Evolutionary conservation across 306 rosid species (phyloP).

Genomic region (Trifolium subterraneum): DNA sequence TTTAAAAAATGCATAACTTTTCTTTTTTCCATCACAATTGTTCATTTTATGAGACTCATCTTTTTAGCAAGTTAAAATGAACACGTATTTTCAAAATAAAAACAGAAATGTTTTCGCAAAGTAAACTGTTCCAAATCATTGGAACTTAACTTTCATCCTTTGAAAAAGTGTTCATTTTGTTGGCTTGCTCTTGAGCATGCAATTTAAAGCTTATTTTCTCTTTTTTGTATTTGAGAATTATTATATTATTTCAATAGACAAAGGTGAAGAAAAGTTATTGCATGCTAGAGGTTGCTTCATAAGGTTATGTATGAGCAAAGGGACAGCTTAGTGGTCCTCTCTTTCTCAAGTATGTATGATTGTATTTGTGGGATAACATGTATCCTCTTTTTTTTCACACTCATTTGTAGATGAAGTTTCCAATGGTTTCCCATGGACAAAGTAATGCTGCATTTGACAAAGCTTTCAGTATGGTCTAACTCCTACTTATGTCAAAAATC

Average conservation of each 20-base stretch:
- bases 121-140: not conserved
- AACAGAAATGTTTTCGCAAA: too few species aligned
- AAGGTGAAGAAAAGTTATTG: not conserved
- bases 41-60: too few species aligned
- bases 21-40: too few species aligned
- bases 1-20: too few species aligned
- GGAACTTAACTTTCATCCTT: not conserved
- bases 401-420: constrained; percentile 12
- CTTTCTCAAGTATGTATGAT: not conserved
- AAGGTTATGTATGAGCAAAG: not conserved
- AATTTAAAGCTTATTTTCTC: not conserved
- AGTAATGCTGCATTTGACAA: not conserved
- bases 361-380: constrained; percentile 9
- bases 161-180: too few species aligned
- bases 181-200: not conserved
- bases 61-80: too few species aligned
- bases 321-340: not conserved
- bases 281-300: constrained; percentile 17
- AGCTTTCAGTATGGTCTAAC: constrained; percentile 30
- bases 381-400: not conserved
- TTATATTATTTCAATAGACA: not conserved
- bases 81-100: too few species aligned
- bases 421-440: not conserved
- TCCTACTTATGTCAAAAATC: constrained; percentile 18
- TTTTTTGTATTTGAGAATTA: not conserved